These are phyloP conservation scores for Exophiala sp. DNA, from an alignment of 2,329 filamentous ascomycete species.

Conservation along the genomic window DNA sequence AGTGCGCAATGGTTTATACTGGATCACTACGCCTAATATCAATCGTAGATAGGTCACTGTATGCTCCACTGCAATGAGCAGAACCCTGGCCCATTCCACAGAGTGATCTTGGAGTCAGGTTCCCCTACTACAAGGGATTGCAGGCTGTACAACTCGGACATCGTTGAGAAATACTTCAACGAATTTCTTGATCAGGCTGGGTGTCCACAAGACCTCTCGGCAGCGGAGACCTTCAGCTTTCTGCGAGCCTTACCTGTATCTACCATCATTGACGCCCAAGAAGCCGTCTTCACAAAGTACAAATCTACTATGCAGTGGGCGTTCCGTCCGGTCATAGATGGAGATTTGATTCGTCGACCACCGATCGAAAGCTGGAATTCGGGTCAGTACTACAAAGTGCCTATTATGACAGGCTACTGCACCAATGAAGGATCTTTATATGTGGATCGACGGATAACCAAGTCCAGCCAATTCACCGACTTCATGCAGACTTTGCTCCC, in stretches of 20 bases:
- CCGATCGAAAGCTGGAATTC: constrained; percentile 58
- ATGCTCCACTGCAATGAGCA: constrained; percentile 30
- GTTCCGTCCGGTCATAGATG: constrained; percentile 57
- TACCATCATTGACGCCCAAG: constrained; percentile 42
- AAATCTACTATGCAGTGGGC: constrained; percentile 51
- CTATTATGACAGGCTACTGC: constrained; percentile 68
- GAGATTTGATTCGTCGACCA: constrained; percentile 54
- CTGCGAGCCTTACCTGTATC: constrained; percentile 40
- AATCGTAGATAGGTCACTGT: constrained; percentile 33
- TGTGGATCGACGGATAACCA: constrained; percentile 59
- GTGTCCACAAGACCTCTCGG: constrained; percentile 31
- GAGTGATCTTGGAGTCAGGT: constrained; percentile 48
- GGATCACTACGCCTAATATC: neutral
- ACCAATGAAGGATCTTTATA: constrained; percentile 68
- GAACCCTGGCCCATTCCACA: constrained; percentile 40
- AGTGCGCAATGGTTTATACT: neutral
- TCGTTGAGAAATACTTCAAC: constrained; percentile 46
- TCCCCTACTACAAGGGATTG: constrained; percentile 44
- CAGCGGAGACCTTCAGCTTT: constrained; percentile 32
- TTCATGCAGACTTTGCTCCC: constrained; percentile 65
- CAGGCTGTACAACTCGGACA: constrained; percentile 38
- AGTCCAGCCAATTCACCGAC: constrained; percentile 55
- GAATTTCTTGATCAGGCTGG: constrained; percentile 46
- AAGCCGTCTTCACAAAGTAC: constrained; percentile 45
- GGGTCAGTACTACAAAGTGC: constrained; percentile 53